Base-by-base conservation (phyloP, 2,329 filamentous ascomycete species). In the Aspergillus intermedius region DNA sequence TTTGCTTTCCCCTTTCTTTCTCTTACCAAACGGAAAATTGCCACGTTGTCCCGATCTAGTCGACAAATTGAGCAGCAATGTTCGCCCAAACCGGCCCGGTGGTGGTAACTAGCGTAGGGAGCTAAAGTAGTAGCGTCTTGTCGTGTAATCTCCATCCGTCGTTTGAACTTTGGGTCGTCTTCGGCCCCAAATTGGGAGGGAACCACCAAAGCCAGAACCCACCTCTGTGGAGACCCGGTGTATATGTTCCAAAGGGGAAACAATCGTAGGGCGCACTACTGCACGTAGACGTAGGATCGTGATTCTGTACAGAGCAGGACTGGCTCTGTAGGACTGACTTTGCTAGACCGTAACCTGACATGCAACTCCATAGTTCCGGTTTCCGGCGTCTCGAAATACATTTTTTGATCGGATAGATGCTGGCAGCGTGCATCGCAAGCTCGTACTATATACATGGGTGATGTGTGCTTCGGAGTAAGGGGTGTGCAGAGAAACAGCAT, bases 1-100 rank as follows among this genome's bases (percentile, higher is more conserved):
- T 48, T 45, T 46, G 37, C 22, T 23, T 19, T 41, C 43, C 47
- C 25, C 19, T 32, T 22, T 19, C 30, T 46, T 49, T 39, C 32
- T 46, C 40, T 49, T 49, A 51, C 47, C 47, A 44, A 47, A 45
- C 13, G 4, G 12, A 21, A 40, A 40, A 17, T 40, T 7, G 19
- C 17, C 37, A 40, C 37, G 37, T 40, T 40, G 7, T 7, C 37
- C 37, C 19, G 17, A 40, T 40, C 37, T 40, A 17, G 37, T 21
- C 37, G 12, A 10, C 17, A 40, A 40, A 19, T 19, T 40, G 37
- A 21, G 10, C 8, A 40, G 19, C 15, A 40, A 40, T 5, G 37
- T 40, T 40, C 15, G 19, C 37, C 37, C 37, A 40, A 40, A 22
- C 37, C 37, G 37, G 37, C 37, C 37, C 37, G 37, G 37, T 40